These are phyloP conservation scores for Lichtheimia corymbifera DNA, from an alignment of 371 early-diverging fungal genomes.

Conservation along the genomic window DNA sequence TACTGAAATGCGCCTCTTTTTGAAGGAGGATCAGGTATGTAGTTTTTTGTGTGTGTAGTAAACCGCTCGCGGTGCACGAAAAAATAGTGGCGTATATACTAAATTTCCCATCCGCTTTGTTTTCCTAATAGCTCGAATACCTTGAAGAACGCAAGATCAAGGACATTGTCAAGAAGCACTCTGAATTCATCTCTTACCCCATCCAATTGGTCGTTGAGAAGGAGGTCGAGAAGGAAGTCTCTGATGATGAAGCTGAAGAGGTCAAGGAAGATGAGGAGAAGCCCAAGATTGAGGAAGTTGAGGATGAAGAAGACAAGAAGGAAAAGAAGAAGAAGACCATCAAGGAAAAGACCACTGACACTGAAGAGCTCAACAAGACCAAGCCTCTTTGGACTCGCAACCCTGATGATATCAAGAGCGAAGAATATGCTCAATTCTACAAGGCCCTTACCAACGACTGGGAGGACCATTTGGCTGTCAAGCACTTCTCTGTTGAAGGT, in stretches of 20 bases:
- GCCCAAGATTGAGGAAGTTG: conserved; percentile 60
- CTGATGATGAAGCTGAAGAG: conserved; percentile 71
- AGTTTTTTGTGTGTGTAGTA: too few species aligned
- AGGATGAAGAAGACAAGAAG: conserved; percentile 74
- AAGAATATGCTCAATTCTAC: conserved; percentile 85
- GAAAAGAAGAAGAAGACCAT: conserved; percentile 71
- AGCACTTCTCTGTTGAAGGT: conserved; percentile 83
- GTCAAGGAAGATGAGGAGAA: conserved; percentile 64
- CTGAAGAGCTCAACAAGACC: conserved; percentile 66
- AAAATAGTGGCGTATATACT: background rate
- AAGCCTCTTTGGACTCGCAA: conserved; percentile 90
- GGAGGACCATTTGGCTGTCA: conserved; percentile 69
- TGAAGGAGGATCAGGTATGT: conserved; percentile 72
- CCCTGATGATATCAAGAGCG: conserved; percentile 69
- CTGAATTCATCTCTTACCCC: conserved; percentile 74
- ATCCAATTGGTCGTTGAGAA: conserved; percentile 48
- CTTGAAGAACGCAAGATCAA: conserved; percentile 56
- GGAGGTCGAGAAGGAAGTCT: conserved; percentile 82
- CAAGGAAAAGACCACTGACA: conserved; percentile 55
- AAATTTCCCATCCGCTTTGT: conserved; percentile 35
- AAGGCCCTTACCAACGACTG: conserved; percentile 79
- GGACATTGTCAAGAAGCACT: conserved; percentile 78
- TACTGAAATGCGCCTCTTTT: conserved; percentile 76
- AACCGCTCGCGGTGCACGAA: background rate
- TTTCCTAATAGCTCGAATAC: conserved; percentile 45